Evolutionary conservation across 441 rosid genomes (phyloP), one percentile per base, ranked within the genome.

Genomic region (Populus trichocarpa): DNA sequence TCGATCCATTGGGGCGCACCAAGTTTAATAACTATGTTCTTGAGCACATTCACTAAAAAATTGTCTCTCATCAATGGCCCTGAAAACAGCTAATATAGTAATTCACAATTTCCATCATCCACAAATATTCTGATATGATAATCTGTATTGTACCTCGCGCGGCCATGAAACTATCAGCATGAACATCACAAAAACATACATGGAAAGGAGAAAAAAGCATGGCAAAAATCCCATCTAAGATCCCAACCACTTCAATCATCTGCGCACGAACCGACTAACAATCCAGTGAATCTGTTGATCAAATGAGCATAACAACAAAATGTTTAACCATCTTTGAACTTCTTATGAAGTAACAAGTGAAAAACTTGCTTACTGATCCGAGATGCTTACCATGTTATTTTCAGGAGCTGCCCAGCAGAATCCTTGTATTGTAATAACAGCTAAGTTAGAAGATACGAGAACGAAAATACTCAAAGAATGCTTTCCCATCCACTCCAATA

Each of bases 401-500:
- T 77, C 64, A 68, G 81, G 81, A 14, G 57, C 70, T 22, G 23
- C 50, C 75, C 69, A 75, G 81, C 80, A 83, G 72, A 83, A 80
- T 67, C 86, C 86, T 59, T 83, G 81, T 50, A 78, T 30, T 53
- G 77, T 77, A 63, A 83, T 75, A 25, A 80, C 65, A 16, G 70
- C 77, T 23, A 80, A 18, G 75, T 83, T 83, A 8, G 83, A 80
- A 22, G 71, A 68, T 64, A 78, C 35, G n/a, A 83, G 65, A 12
- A 83, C 70, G 70, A 80, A 83, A 42, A 83, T 80, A 25, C 66
- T 77, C 77, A 83, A 78, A 14, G 85, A 75, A 69, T 83, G 85
- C 73, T 74, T 77, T 78, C 85, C 85, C 81, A 83, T 80, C 85
- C 83, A 83, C 71, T 80, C 85, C 73, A 83, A 69, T 3, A 69